A percentile compares a stretch with the other conserved stretches of the same genome.
Conservation (phyloP, 2,329 filamentous ascomycete genomes). For the Lithohypha guttulata region DNA sequence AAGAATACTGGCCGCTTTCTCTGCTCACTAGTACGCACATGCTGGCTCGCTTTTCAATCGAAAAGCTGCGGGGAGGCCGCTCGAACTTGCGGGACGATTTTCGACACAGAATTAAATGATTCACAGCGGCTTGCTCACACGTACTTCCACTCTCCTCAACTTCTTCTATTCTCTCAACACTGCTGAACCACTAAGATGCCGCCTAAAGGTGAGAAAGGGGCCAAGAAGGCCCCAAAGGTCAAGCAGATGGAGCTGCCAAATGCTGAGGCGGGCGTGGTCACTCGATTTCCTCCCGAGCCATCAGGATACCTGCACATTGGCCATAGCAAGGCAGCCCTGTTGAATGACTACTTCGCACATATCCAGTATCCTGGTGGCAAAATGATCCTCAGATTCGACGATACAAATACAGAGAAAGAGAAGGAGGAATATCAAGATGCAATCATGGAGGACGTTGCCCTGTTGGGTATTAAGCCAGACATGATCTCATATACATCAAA, state of each 20-base stretch:
- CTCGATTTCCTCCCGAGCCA: constrained; percentile 28
- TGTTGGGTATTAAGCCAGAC: constrained; percentile 89
- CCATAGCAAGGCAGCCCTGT: constrained; percentile 26
- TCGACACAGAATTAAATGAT: constrained; percentile 7
- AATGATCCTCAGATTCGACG: constrained; percentile 84
- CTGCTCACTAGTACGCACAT: too few species aligned
- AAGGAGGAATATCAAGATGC: constrained; percentile 93
- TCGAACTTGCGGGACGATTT: constrained; percentile 10
- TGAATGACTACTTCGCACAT: constrained; percentile 27
- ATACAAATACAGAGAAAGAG: constrained; percentile 95
- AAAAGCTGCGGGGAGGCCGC: constrained; percentile 8
- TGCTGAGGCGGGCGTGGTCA: constrained; percentile 26
- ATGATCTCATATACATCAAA: constrained; percentile 82
- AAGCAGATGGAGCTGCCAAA: constrained; percentile 25
- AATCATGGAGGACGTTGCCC: constrained; percentile 78
- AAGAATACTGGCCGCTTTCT: too few species aligned
- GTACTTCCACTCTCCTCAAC: background rate
- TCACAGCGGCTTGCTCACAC: constrained; percentile 6
- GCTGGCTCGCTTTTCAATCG: too few species aligned
- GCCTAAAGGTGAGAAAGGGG: constrained; percentile 11
- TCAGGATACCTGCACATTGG: constrained; percentile 30
- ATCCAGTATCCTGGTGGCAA: constrained; percentile 46
- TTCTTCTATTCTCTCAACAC: constrained; percentile 6
- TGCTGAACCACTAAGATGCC: constrained; percentile 4
- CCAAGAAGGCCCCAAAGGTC: constrained; percentile 22